Conservation (phyloP, 768 basidiomycete species). For the Leccinellum luteum region DNA sequence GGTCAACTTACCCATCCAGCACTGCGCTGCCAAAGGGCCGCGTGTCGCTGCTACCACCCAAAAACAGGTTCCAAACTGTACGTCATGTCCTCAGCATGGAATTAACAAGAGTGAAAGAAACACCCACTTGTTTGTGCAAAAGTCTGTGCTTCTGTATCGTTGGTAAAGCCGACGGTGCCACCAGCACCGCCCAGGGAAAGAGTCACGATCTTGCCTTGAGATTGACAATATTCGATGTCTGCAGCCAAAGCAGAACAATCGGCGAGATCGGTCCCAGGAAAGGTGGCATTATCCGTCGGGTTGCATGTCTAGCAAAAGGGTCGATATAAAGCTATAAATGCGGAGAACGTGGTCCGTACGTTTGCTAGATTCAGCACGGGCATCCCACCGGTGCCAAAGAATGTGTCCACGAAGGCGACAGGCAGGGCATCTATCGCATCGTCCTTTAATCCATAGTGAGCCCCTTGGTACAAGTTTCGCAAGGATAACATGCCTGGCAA, state of each 20-base stretch:
- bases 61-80: conserved; percentile 44
- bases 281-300: conserved; percentile 37
- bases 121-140: conserved; percentile 28
- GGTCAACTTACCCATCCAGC: conserved; percentile 40
- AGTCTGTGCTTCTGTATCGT: conserved; percentile 35
- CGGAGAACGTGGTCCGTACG: conserved; percentile 33
- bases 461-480: background rate
- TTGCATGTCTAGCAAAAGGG: conserved; percentile 39
- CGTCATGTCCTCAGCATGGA: background rate
- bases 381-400: conserved; percentile 59
- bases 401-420: conserved; percentile 64
- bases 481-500: conserved; percentile 46
- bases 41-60: conserved; percentile 43
- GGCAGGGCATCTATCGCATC: conserved; percentile 67
- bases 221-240: conserved; percentile 44
- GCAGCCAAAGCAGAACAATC: conserved; percentile 39
- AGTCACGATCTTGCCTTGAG: conserved; percentile 46
- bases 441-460: conserved; percentile 41
- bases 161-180: conserved; percentile 39
- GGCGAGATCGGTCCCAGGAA: conserved; percentile 41
- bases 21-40: conserved; percentile 46
- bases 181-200: conserved; percentile 44
- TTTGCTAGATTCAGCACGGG: conserved; percentile 71
- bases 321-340: background rate
- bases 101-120: conserved; percentile 9